A percentile compares a stretch with the other conserved stretches of the same genome.
These are phyloP conservation scores for Leccinum disarticulatum DNA, from an alignment of 768 basidiomycete genomes.

Conservation along the genomic window DNA sequence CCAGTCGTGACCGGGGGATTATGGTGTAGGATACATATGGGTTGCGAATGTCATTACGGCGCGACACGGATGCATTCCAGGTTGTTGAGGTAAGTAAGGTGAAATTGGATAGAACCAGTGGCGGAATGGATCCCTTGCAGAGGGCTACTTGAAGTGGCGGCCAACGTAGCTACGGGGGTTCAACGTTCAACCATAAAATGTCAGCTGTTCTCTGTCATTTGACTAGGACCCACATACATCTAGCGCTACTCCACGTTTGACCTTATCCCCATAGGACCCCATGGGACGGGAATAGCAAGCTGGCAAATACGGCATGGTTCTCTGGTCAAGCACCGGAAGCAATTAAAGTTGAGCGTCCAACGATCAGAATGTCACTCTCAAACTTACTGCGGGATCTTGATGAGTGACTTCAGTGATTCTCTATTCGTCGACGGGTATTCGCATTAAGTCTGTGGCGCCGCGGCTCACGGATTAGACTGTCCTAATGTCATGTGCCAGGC, in stretches of 20 bases:
- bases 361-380: neutral
- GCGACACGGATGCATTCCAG: neutral
- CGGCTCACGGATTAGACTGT: neutral
- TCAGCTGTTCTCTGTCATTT: neutral
- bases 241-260: neutral
- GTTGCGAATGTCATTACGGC: neutral
- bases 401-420: neutral
- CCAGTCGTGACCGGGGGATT: neutral
- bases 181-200: neutral
- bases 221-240: neutral
- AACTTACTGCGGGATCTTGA: neutral
- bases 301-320: neutral
- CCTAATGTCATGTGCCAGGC: no score
- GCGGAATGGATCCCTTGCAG: neutral
- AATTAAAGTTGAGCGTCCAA: neutral
- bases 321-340: neutral
- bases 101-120: constrained; percentile 1
- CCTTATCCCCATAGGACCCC: neutral
- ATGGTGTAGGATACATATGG: neutral
- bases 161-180: neutral
- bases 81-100: neutral
- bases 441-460: neutral
- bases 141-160: neutral
- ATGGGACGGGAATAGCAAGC: neutral
- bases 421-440: neutral